Conservation (phyloP, 768 basidiomycete species). For the Amylocystis lapponica region DNA sequence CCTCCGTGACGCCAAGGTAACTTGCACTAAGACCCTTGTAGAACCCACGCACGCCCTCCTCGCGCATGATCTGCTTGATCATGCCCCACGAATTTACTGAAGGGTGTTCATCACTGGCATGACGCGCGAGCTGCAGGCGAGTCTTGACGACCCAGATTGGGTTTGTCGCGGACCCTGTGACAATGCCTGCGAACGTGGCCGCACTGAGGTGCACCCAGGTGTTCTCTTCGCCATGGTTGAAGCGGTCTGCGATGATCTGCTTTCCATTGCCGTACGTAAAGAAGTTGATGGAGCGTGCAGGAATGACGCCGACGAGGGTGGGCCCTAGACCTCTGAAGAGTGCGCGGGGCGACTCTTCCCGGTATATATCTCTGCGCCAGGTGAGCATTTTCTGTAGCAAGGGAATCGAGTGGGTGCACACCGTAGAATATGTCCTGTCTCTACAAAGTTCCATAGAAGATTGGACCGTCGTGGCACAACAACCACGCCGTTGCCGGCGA, state of each 20-base stretch:
- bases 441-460: slow-evolving; percentile 88
- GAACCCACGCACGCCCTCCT: slow-evolving; percentile 83
- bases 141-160: slow-evolving; percentile 99
- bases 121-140: slow-evolving; percentile 74
- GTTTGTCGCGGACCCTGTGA: slow-evolving; percentile 88
- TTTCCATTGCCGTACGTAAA: slow-evolving; percentile 98
- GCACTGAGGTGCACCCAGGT: slow-evolving; percentile 80
- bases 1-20: slow-evolving; percentile 93
- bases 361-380: slow-evolving; percentile 69
- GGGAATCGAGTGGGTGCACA: slow-evolving; percentile 30
- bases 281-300: slow-evolving; percentile 96
- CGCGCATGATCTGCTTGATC: slow-evolving; percentile 67
- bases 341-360: slow-evolving; percentile 80
- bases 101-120: slow-evolving; percentile 17
- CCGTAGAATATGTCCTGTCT: slow-evolving; percentile 89
- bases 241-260: slow-evolving; percentile 75
- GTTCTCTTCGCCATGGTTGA: slow-evolving; percentile 79
- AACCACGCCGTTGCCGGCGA: slow-evolving; percentile 27
- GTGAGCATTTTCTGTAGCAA: background rate
- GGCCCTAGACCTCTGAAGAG: slow-evolving; percentile 94
- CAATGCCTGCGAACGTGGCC: slow-evolving; percentile 81
- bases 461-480: slow-evolving; percentile 35
- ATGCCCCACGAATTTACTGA: slow-evolving; percentile 52
- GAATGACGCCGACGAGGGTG: slow-evolving; percentile 90
- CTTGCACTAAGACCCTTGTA: slow-evolving; percentile 95